Evolutionary conservation across 2,329 filamentous ascomycete species (phyloP).

Genomic region (Neonectria punicea): DNA sequence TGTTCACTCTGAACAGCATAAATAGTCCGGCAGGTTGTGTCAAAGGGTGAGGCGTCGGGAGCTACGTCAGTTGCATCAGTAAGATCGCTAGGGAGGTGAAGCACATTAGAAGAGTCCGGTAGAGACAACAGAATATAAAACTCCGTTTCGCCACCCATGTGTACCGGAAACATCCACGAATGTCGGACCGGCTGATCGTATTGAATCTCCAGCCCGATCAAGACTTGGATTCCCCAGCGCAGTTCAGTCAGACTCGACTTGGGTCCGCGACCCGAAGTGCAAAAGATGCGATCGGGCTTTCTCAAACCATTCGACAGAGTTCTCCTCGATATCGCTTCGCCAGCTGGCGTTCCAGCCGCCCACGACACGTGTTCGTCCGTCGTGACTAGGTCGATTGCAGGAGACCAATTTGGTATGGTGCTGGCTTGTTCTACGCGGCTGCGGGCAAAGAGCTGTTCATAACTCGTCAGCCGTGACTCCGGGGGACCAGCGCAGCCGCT

Average conservation of each 20-base stretch:
- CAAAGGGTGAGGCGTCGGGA: conserved; percentile 57
- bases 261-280: conserved; percentile 71
- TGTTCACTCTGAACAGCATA: conserved; percentile 52
- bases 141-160: conserved; percentile 30
- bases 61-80: conserved; percentile 56
- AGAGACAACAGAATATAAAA: conserved; percentile 58
- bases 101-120: conserved; percentile 59
- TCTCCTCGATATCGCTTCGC: conserved; percentile 16
- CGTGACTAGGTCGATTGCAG: conserved; percentile 65
- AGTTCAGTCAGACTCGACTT: conserved; percentile 75
- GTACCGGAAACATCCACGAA: conserved; percentile 61
- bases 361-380: conserved; percentile 51
- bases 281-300: conserved; percentile 68
- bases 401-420: conserved; percentile 72
- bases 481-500: neutral
- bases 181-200: conserved; percentile 60
- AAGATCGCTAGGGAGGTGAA: conserved; percentile 62
- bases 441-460: conserved; percentile 62
- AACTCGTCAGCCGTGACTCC: conserved; percentile 15
- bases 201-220: conserved; percentile 68
- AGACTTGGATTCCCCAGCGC: conserved; percentile 75
- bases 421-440: conserved; percentile 56
- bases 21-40: conserved; percentile 64
- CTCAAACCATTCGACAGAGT: conserved; percentile 40
- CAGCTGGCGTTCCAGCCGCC: conserved; percentile 14